Evolutionary conservation across 129 eudicot species (phyloP), one percentile per base, ranked within the genome.

Genomic region (Chrysanthemum makinoi): DNA sequence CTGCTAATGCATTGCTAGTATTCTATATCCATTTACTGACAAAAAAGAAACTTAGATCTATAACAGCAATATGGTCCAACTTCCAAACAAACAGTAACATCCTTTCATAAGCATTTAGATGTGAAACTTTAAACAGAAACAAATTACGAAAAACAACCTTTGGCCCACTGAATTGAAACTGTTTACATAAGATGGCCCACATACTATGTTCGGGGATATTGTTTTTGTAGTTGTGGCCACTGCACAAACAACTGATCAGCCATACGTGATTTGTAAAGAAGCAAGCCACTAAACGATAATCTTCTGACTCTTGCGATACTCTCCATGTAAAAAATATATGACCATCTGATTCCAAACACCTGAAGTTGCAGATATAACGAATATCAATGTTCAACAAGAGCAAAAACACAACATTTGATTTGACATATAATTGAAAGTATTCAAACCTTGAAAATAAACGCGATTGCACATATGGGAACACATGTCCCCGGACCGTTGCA

Each of bases 401-500:
- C 4, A 3, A 65, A 18, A 10, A 33, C 54, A 72, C 14, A 22
- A 54, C 6, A 9, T 74, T 20, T 16, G 18, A 62, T 54, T 10
- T 66, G 58, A 24, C 11, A 62, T 58, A 20, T 7, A 73, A 1
- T 33, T 15, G 43, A 65, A 65, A 75, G 35, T 49, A n/a, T 17
- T 15, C 85, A 35, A 68, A 91, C 97, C 97, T 88, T 86, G 80
- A 88, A 91, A 43, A 86, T 0, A 69, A 88, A 91, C 16, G 91
- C 87, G 24, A 88, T 88, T 14, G 61, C 81, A 67, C 93, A 91
- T 47, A 91, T 80, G 0, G 97, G 96, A 68, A 88, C 72, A 83
- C 96, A 88, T 64, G 90, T 86, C 65, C 96, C 96, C 35, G 96
- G 97, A 52, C 96, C 94, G 78, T 88, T 86, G 87, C 91, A 91